Evolutionary conservation across 2,329 filamentous ascomycete genomes (phyloP).

Genomic region (Calonectria ilicicola): DNA sequence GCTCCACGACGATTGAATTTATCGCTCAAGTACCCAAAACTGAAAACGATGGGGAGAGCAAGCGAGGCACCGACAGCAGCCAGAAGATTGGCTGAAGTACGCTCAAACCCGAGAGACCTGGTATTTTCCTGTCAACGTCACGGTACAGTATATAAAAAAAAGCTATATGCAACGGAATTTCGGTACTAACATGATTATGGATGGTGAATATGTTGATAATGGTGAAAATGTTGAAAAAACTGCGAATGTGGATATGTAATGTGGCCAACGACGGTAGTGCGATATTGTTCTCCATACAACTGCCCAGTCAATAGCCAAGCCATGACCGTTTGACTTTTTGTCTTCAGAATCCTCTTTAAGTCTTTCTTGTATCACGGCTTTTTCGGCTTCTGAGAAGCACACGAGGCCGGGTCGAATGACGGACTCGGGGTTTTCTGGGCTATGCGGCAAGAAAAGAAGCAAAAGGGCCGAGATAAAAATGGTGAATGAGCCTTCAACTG

Average conservation of each 20-base stretch:
- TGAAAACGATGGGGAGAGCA: slow-evolving; percentile 58
- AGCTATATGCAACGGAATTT: slow-evolving; percentile 4
- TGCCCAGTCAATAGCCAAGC: slow-evolving; percentile 1
- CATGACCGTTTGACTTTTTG: background rate
- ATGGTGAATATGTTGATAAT: slow-evolving; percentile 27
- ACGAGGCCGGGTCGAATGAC: background rate
- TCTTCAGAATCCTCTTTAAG: background rate
- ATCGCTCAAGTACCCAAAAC: slow-evolving; percentile 61
- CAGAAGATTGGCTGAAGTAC: slow-evolving; percentile 59
- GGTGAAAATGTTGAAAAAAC: slow-evolving; percentile 31
- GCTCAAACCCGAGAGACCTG: slow-evolving; percentile 57
- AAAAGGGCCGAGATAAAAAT: background rate
- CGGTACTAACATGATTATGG: slow-evolving; percentile 26
- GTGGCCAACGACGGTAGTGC: slow-evolving; percentile 29
- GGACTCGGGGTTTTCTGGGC: background rate
- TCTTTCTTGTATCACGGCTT: background rate
- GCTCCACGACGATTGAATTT: slow-evolving; percentile 47
- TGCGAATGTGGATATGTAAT: slow-evolving; percentile 25
- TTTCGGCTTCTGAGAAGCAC: background rate
- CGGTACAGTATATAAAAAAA: background rate
- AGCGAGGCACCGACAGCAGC: slow-evolving; percentile 55
- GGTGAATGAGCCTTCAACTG: background rate
- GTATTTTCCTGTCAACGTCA: background rate
- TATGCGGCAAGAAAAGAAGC: background rate
- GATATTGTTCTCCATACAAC: slow-evolving; percentile 17